Conservation (phyloP, 352 stramenopile genomes). For the Globisporangium alternatum region DNA sequence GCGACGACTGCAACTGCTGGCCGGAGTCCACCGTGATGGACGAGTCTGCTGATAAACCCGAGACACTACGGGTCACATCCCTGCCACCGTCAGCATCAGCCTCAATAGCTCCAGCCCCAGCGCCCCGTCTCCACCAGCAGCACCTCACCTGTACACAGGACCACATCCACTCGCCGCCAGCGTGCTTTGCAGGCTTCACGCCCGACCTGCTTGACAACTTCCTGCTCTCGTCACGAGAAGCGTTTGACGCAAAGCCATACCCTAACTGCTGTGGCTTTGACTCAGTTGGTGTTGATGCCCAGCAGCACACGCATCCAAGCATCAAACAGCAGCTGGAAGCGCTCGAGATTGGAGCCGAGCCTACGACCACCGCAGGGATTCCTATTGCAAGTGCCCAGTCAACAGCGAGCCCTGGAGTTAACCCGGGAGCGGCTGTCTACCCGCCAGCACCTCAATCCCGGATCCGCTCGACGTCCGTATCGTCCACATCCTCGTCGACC, state of each 20-base stretch:
- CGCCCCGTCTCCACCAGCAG: constrained; percentile 29
- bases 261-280: constrained; percentile 1
- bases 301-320: not conserved
- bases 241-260: constrained; percentile 22
- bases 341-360: not conserved
- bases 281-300: not conserved
- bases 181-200: constrained; percentile 45
- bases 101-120: not conserved
- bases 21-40: not conserved
- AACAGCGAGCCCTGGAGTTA: not conserved
- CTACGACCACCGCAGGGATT: not conserved
- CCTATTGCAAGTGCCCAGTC: not conserved
- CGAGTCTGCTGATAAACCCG: not conserved
- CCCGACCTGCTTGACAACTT: constrained; percentile 43
- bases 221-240: constrained; percentile 28
- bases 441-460: not conserved
- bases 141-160: constrained; percentile 58
- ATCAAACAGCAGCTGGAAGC: constrained; percentile 10
- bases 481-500: not conserved
- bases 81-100: not conserved
- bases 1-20: constrained; percentile 7
- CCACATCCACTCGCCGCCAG: constrained; percentile 51
- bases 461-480: not conserved
- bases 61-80: not conserved
- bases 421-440: too few relatives aligned